A percentile compares a stretch with the other conserved stretches of the same genome.
phyloP scores from a whole-genome alignment of 23 red algal genomes.

The Pyropia yezoensis region DNA sequence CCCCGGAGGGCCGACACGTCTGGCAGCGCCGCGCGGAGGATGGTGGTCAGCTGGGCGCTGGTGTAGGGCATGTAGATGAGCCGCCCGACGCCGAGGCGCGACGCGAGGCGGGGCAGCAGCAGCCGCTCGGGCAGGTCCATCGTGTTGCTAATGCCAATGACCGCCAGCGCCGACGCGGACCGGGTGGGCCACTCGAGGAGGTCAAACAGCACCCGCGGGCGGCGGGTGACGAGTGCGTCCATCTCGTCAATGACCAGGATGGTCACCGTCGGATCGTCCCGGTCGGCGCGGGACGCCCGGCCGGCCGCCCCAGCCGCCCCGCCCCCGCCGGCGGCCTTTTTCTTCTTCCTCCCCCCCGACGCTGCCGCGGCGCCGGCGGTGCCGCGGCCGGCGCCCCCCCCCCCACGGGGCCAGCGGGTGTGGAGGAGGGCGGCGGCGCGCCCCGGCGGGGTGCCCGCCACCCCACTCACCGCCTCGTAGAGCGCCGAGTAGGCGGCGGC shows the following conservation, averaged over 20 bases:
- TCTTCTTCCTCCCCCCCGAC: slow-evolving; percentile 6
- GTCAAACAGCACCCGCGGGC: slow-evolving; percentile 77
- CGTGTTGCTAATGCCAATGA: slow-evolving; percentile 94
- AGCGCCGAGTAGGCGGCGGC: slow-evolving; percentile 60
- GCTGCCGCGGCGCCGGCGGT: neutral
- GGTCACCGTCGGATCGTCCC: slow-evolving; percentile 2
- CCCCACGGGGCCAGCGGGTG: neutral
- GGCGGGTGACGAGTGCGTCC: slow-evolving; percentile 68
- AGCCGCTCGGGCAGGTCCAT: slow-evolving; percentile 93
- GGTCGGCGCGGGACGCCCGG: neutral
- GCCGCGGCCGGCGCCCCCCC: slow-evolving; percentile 10
- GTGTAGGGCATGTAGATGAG: slow-evolving; percentile 76
- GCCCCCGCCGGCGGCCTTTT: neutral
- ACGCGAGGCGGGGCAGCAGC: slow-evolving; percentile 65
- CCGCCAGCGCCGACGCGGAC: slow-evolving; percentile 38
- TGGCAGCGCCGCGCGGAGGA: slow-evolving; percentile 32
- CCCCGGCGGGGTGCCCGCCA: slow-evolving; percentile 1
- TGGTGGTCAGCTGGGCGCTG: slow-evolving; percentile 53
- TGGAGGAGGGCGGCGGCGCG: slow-evolving; percentile 29
- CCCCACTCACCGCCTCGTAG: slow-evolving; percentile 21
- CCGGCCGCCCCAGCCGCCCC: too few relatives aligned
- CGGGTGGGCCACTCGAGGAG: slow-evolving; percentile 88
- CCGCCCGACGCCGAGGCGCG: slow-evolving; percentile 75
- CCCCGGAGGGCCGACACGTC: neutral
- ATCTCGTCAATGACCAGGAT: slow-evolving; percentile 93